Conservation (phyloP, 108 stramenopile genomes). For the Skeletonema potamos region DNA sequence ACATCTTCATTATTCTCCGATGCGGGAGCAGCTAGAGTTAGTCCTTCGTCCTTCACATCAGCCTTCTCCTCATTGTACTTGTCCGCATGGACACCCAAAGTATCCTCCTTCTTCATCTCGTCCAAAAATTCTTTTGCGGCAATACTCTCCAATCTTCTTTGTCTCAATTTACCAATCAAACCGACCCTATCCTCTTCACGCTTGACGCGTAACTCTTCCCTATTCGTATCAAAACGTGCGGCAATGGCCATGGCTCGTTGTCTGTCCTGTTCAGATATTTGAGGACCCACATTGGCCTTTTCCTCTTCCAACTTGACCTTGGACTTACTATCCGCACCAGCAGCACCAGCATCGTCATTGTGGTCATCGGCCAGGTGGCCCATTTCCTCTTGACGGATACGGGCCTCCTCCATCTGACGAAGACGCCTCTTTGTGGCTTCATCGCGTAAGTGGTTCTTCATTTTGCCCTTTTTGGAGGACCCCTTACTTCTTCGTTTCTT, state of each 20-base stretch:
- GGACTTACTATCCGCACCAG: background rate
- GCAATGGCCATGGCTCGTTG: constrained; percentile 77
- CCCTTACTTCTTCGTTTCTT: constrained; percentile 14
- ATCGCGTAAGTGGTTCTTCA: constrained; percentile 48
- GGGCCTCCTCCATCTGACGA: constrained; percentile 70
- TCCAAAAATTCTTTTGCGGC: constrained; percentile 12
- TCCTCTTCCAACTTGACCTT: constrained; percentile 17
- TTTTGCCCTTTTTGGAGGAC: constrained; percentile 22
- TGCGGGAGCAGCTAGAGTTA: background rate
- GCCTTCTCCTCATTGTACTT: constrained; percentile 8
- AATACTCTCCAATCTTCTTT: constrained; percentile 54
- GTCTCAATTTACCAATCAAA: constrained; percentile 64
- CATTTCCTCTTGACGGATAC: constrained; percentile 79
- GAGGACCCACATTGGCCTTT: constrained; percentile 5
- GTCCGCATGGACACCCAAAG: background rate
- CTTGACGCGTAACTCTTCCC: constrained; percentile 65
- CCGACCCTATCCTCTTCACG: constrained; percentile 70
- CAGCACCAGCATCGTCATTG: background rate
- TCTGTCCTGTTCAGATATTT: constrained; percentile 62
- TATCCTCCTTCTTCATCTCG: background rate
- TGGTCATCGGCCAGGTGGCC: constrained; percentile 31
- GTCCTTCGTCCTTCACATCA: background rate
- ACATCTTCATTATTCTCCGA: background rate
- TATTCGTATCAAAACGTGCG: constrained; percentile 74
- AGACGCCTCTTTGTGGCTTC: constrained; percentile 51